phyloP scores from a whole-genome alignment of 225 moss, liverwort and hornwort species.

The Asterella californica region DNA sequence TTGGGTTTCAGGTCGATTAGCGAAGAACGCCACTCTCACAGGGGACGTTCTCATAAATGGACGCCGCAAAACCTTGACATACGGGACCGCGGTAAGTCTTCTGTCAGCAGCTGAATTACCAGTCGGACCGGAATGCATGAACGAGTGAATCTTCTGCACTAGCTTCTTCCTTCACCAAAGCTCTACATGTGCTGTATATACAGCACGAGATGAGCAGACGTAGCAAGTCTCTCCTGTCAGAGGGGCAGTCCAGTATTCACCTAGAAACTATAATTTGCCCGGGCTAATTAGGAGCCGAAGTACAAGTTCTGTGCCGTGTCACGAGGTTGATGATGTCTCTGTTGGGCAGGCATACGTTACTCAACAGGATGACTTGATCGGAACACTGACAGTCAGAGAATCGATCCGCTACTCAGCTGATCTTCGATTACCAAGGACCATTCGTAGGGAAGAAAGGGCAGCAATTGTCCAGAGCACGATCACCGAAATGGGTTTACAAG shows the following conservation, averaged over 20 bases:
- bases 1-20: constrained; percentile 33
- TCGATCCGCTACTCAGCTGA: constrained; percentile 39
- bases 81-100: constrained; percentile 37
- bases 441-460: constrained; percentile 32
- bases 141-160: background rate
- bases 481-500: constrained; percentile 51
- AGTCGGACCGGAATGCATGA: too few species aligned
- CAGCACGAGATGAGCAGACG: background rate
- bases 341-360: constrained; percentile 43
- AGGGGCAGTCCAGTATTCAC: too few species aligned
- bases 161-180: background rate
- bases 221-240: too few species aligned
- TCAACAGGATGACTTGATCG: constrained; percentile 46
- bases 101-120: background rate
- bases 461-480: constrained; percentile 51
- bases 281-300: too few species aligned
- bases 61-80: constrained; percentile 35
- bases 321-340: background rate
- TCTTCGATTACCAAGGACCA: constrained; percentile 34
- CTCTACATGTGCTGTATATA: background rate
- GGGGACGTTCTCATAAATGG: constrained; percentile 48
- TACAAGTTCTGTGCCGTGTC: background rate
- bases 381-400: constrained; percentile 45
- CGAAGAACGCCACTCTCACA: constrained; percentile 28
- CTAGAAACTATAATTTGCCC: too few species aligned